Percentiles rank a stretch among this genome's conserved stretches.
Conservation (phyloP, 805 yeast genomes). For the Babjeviella inositovora region DNA sequence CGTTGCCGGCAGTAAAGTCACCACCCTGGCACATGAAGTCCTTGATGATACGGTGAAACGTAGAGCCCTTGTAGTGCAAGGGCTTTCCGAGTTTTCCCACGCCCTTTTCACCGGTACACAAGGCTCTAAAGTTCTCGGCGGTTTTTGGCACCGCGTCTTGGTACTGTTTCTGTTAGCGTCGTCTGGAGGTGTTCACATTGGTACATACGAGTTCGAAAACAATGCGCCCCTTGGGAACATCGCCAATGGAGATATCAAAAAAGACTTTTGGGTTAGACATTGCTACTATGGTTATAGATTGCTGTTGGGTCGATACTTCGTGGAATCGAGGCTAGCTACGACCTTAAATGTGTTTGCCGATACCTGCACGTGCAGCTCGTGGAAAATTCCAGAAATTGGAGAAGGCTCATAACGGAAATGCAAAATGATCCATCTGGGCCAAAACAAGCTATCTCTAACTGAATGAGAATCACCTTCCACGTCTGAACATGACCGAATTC, state of each 20-base stretch:
- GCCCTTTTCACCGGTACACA: slow-evolving; percentile 85
- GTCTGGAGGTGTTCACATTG: not conserved
- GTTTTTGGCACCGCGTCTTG: slow-evolving; percentile 72
- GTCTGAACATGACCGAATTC: too few species aligned
- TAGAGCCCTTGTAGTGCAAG: slow-evolving; percentile 63
- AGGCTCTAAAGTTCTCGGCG: slow-evolving; percentile 76
- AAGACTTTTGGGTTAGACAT: slow-evolving; percentile 42
- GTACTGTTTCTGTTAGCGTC: slow-evolving; percentile 9
- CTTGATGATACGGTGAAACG: slow-evolving; percentile 85
- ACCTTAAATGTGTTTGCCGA: too few species aligned
- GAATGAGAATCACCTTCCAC: too few species aligned
- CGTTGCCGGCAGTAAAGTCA: slow-evolving; percentile 62
- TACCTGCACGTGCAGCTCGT: too few species aligned
- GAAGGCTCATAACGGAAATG: too few species aligned
- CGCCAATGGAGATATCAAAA: slow-evolving; percentile 70
- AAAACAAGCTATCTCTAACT: too few species aligned
- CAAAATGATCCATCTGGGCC: too few species aligned
- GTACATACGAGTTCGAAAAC: slow-evolving; percentile 47
- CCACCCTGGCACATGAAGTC: slow-evolving; percentile 93
- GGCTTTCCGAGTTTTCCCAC: slow-evolving; percentile 44
- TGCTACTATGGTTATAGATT: too few species aligned
- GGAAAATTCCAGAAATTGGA: too few species aligned
- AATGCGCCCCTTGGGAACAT: slow-evolving; percentile 53
- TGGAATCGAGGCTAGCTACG: too few species aligned
- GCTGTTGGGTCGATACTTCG: too few species aligned